Conservation (phyloP, 148 eudicot genomes). For the Camellia japonica region DNA sequence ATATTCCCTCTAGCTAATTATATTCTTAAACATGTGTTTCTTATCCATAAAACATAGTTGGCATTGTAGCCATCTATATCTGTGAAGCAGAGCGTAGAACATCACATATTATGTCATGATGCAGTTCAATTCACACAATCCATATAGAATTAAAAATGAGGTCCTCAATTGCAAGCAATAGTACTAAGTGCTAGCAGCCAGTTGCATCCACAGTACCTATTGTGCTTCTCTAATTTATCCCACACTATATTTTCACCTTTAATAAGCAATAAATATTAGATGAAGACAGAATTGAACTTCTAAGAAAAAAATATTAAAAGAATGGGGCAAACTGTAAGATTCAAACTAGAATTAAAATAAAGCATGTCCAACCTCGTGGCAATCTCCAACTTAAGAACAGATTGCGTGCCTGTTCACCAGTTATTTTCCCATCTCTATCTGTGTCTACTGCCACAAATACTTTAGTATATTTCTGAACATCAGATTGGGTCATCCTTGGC, state of each 20-base stretch:
- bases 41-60: background rate
- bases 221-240: background rate
- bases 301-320: background rate
- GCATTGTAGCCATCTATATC: slow-evolving; percentile 2
- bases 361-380: slow-evolving; percentile 68
- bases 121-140: background rate
- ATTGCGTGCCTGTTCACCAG: slow-evolving; percentile 87
- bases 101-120: background rate
- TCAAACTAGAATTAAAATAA: background rate
- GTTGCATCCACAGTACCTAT: no score
- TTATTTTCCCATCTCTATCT: slow-evolving; percentile 91
- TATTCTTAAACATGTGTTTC: background rate
- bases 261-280: background rate
- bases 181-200: no score
- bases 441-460: slow-evolving; percentile 88
- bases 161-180: background rate
- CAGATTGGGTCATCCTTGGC: slow-evolving; percentile 82
- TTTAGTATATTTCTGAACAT: slow-evolving; percentile 89
- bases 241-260: background rate
- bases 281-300: background rate
- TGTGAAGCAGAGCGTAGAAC: slow-evolving; percentile 1
- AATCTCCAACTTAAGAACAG: slow-evolving; percentile 89
- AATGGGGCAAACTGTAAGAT: background rate
- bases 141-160: background rate
- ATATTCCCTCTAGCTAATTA: background rate